Conservation (phyloP, 768 basidiomycete species). For the Boletus huronensis region DNA sequence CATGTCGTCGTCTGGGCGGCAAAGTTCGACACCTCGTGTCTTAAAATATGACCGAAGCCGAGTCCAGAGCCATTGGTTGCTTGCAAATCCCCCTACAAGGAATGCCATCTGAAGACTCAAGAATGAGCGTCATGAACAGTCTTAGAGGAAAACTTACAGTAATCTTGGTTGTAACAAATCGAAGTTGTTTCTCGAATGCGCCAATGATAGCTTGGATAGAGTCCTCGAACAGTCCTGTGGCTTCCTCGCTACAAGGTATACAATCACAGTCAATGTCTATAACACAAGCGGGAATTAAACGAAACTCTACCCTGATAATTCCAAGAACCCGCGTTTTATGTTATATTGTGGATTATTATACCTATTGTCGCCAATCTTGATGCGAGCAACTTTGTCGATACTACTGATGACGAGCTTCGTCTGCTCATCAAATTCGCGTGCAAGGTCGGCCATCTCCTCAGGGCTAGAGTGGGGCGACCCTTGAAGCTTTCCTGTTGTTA, state of each 20-base stretch:
- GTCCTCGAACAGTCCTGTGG: constrained; percentile 3
- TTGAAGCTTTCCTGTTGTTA: constrained; percentile 2
- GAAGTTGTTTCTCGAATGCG: constrained; percentile 11
- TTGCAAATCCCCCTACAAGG: constrained; percentile 9
- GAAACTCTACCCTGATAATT: constrained; percentile 4
- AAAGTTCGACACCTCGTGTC: background rate
- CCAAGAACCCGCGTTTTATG: constrained; percentile 6
- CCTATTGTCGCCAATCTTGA: background rate
- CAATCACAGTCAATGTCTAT: background rate
- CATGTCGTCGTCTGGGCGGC: constrained; percentile 9
- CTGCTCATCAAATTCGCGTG: constrained; percentile 5
- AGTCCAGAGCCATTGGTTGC: constrained; percentile 6
- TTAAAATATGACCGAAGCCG: constrained; percentile 7
- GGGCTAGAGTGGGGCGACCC: background rate
- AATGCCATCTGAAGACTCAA: constrained; percentile 7
- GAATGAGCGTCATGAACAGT: background rate
- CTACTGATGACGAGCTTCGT: constrained; percentile 7
- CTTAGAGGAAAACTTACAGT: background rate
- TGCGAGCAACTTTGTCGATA: background rate
- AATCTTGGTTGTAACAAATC: background rate
- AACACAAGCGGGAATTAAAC: background rate
- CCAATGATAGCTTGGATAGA: constrained; percentile 10
- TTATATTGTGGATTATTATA: background rate
- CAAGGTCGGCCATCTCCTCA: constrained; percentile 4
- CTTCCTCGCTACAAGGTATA: background rate